Base-by-base conservation (phyloP, 768 basidiomycete genomes). In the Podaxis rugospora region DNA sequence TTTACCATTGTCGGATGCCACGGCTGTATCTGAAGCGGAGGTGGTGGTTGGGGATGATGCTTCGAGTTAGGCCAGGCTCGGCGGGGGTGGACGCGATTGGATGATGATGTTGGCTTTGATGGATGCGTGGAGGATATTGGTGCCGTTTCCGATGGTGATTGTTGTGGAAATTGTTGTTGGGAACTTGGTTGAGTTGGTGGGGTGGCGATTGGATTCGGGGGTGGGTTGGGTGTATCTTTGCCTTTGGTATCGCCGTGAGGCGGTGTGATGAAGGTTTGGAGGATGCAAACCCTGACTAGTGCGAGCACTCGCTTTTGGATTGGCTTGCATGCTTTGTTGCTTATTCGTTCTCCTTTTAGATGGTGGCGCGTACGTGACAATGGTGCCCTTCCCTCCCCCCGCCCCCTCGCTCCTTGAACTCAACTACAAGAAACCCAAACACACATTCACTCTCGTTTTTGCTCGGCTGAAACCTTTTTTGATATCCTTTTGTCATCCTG, bases 21-120 rank as follows among this genome's bases (percentile, higher is more conserved):
- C 18, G 23, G 32, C 32, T 32, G 32, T 32, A 32, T 1, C 32
- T 32, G 32, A 32, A 32, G 32, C 7, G 9, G 28, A 32, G 28
- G 7, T 40, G 28, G 7, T 40, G 27, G 62, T 23, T 16, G 28
- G 18, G 51, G 39, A 27, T 35, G 50, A 27, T 35, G 50, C 18
- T 47, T 51, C 57, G 51, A 59, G 57, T 44, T 59, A 59, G 57
- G 57, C 57, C 51, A 59, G 57, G 57, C 25, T 14, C 57, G 57
- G 28, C 57, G 57, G 28, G 57, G 39, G 57, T 51, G 50, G 49
- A 50, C 32, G 50, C 13, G 50, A 59, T 59, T 51, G 49, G 46
- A 50, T 49, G 21, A 21, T 37, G 25, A 49, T 32, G 44, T 13
- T 10, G 9, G 28, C 25, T 28, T 16, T 42, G 18, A 40, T 55